These are phyloP conservation scores for Colletotrichum noveboracense DNA, from an alignment of 2,329 filamentous ascomycete species.

Conservation along the genomic window DNA sequence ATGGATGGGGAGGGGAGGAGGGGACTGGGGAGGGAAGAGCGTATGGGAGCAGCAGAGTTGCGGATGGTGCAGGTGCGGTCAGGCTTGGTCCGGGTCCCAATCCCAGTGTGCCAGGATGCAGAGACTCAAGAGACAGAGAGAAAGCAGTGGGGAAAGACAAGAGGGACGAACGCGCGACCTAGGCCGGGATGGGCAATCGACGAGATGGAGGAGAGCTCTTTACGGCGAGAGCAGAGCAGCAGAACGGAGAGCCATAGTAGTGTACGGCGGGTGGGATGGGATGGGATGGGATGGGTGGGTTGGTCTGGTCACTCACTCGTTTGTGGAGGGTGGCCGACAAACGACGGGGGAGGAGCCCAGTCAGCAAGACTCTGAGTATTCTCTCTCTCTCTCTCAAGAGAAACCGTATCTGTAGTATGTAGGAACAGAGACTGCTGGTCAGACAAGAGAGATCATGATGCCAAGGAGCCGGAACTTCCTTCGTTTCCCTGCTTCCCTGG, in stretches of 20 bases:
- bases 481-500: slow-evolving; percentile 2
- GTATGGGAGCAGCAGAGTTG: background rate
- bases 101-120: background rate
- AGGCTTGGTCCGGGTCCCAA: slow-evolving; percentile 14
- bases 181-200: slow-evolving; percentile 15
- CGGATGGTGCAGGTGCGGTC: slow-evolving; percentile 1
- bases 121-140: background rate
- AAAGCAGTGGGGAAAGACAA: slow-evolving; percentile 17
- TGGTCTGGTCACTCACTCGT: slow-evolving; percentile 1
- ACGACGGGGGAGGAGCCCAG: slow-evolving; percentile 5
- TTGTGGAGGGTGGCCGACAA: slow-evolving; percentile 19
- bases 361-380: background rate
- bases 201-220: slow-evolving; percentile 5
- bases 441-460: slow-evolving; percentile 10
- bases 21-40: background rate
- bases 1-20: slow-evolving; percentile 9
- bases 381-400: too few relatives aligned
- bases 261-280: background rate
- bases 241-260: too few relatives aligned
- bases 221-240: background rate
- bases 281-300: background rate
- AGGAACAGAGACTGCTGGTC: background rate
- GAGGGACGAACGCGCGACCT: slow-evolving; percentile 20
- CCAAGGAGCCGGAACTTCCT: slow-evolving; percentile 7
- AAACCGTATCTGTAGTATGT: background rate